Base-by-base conservation (phyloP, 805 yeast species). In the Metschnikowia drakensbergensis region DNA sequence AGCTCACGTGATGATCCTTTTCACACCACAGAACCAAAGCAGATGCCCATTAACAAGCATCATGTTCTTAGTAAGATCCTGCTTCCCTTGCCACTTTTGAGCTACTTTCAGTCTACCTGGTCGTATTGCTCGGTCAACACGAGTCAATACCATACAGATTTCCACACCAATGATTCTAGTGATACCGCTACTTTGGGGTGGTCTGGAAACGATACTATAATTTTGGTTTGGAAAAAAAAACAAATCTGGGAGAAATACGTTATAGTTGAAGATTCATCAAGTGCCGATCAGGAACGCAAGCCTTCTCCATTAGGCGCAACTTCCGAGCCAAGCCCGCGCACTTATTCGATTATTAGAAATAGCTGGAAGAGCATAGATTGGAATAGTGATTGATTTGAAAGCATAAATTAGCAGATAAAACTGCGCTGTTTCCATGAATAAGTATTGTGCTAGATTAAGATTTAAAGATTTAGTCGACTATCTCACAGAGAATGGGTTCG, bases 191-290 rank as follows among this genome's bases (percentile, higher is more conserved):
- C 62, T 1, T 30, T 72, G 26, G 96, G 92, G 1, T 88, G 96
- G 96, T 74, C 84, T 0, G 83, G 83, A 5, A 89, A 87, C 54
- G 88, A 82, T 53, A 74, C 85, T 9, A 67, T 92, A 4, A 76
- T 89, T 0, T 76, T 91, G 0, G 68, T 92, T 3, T 90, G 97
- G 96, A 77, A 79, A 49, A 66, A 69, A 37, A 75, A 81, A 52
- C 83, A 84, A 4, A 82, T 82, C 28, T 88, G 97, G 96, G 97
- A 92, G 62, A 88, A 86, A 62, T 92, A 86, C 63, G 81, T 75
- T 10, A 81, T 92, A 33, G 72, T 80, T 10, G 89, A 83, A 17
- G 46, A 48, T 9, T 31, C 37, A 10, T 27, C 32, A 3, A 28
- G 11, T 10, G 46, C n/a, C 22, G 32, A 30, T n/a, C 46, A 23